Evolutionary conservation across 805 yeast species (phyloP), one percentile per base, ranked within the genome.

Genomic region (Hanseniaspora guilliermondii): DNA sequence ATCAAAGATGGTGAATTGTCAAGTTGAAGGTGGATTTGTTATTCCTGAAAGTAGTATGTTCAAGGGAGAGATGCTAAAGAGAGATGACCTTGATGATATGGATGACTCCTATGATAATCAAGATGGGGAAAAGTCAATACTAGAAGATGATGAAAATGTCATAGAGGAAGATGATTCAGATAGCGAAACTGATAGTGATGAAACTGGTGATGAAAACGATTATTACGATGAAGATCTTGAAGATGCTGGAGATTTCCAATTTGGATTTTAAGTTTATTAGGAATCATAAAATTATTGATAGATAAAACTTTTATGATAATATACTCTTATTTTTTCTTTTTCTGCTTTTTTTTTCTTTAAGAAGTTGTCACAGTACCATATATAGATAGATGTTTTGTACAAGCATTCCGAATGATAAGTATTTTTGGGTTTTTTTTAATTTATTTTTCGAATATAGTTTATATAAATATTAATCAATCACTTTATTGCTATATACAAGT

Each of bases 11-110:
- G 78, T 81, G 14, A 83, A 83, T 60, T 91, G 96, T 73, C 82
- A 85, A 58, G 83, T 93, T 25, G 97, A 89, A 67, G 86, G 94
- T 9, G 73, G 80, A 0, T 87, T 82, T 64, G 73, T 72, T 19
- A 89, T 93, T 22, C 73, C 77, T 2, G 71, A 77, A 60, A 80
- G 82, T 52, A 64, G 71, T 14, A 63, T 60, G 21, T 57, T 76
- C 27, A 81, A 81, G 67, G 83, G 83, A 57, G 86, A 81, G 60
- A 78, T 80, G 0, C 68, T 81, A 55, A 68, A 68, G 62, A 72
- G 66, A 27, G 58, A 68, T 47, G 65, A 62, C 57, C 53, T 60
- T 27, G 61, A 61, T 9, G 64, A 61, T 21, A 60, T 62, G n/a
- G 70, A 62, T 3, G 67, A 64, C n/a, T 63, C 61, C 25, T 57